Evolutionary conservation across 441 rosid species (phyloP), one percentile per base, ranked within the genome.

Genomic region (Aleurites moluccanus): DNA sequence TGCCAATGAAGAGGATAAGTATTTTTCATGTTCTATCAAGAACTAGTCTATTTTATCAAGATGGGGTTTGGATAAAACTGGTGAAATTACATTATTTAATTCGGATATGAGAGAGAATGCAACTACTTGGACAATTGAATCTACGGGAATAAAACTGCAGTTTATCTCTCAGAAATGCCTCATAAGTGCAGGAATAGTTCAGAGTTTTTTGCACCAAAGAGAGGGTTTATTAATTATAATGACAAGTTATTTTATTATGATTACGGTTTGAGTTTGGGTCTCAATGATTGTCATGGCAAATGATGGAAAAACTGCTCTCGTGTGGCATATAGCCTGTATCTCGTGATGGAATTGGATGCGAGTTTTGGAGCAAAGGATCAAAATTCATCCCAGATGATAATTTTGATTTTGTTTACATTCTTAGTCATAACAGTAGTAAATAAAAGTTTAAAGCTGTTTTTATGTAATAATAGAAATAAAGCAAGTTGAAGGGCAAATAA

Each of bases 231-330:
- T 69, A 65, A 16, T 56, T 10, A 16, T 21, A 3, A 13, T 27
- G 57, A 27, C 8, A 56, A 64, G 9, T 55, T 28, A 7, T 63
- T 38, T 63, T 74, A 75, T 67, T 71, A 52, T 44, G 87, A 73
- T 52, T 40, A 52, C 25, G 80, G 82, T 55, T 33, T 71, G 20
- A 78, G 67, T 73, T 35, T 77, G 75, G 78, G 75, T 53, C 76
- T 86, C 13, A 87, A 91, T 56, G 91, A 86, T 71, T 87, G 88
- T 73, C 91, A 84, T 66, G 80, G 79, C 42, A 74, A 74, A 60
- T 88, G 95, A 85, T 85, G 91, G 92, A 84, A 74, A 70, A 84
- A 88, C 77, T 86, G 90, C 79, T 76, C 84, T 15, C 87, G 92
- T 73, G 65, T 81, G 35, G 90, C 89, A 21, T 88, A 81, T 56